Evolutionary conservation across 1,139 yeast genomes (phyloP).

Genomic region (Debaryomyces coudertii): DNA sequence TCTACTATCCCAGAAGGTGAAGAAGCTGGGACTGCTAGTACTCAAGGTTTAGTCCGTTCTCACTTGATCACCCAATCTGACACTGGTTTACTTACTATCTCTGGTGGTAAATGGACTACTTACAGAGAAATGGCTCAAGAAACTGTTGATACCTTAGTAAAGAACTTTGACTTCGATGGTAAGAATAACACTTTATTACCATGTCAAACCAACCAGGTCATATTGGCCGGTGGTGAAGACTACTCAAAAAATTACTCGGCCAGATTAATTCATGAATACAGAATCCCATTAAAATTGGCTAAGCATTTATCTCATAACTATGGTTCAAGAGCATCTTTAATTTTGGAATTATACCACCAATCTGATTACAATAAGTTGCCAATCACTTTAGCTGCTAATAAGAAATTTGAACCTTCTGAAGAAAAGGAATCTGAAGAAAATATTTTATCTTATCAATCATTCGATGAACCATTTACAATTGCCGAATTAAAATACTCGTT

Average conservation of each 20-base stretch:
- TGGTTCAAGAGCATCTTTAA: conserved; percentile 86
- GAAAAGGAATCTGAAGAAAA: conserved; percentile 36
- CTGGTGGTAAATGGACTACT: conserved; percentile 99
- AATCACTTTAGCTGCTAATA: conserved; percentile 55
- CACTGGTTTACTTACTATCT: conserved; percentile 80
- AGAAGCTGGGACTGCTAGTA: conserved; percentile 45
- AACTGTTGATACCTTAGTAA: conserved; percentile 76
- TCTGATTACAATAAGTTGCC: conserved; percentile 63
- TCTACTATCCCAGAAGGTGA: conserved; percentile 53
- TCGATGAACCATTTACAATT: conserved; percentile 87
- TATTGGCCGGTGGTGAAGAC: conserved; percentile 77
- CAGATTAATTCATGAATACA: conserved; percentile 78
- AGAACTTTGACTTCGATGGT: conserved; percentile 46
- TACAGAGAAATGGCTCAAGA: conserved; percentile 98
- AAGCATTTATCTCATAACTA: conserved; percentile 83
- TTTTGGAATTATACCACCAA: conserved; percentile 63
- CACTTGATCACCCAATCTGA: conserved; percentile 77
- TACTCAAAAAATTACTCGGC: conserved; percentile 71
- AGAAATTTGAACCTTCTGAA: conserved; percentile 38
- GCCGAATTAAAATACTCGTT: conserved; percentile 88
- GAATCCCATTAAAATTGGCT: conserved; percentile 75
- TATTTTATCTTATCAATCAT: conserved; percentile 50
- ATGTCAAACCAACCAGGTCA: conserved; percentile 64
- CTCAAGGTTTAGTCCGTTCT: conserved; percentile 88
- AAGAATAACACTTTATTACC: conserved; percentile 42